phyloP scores from a whole-genome alignment of 2,329 filamentous ascomycete species.

The Ascochyta viciae-villosae region DNA sequence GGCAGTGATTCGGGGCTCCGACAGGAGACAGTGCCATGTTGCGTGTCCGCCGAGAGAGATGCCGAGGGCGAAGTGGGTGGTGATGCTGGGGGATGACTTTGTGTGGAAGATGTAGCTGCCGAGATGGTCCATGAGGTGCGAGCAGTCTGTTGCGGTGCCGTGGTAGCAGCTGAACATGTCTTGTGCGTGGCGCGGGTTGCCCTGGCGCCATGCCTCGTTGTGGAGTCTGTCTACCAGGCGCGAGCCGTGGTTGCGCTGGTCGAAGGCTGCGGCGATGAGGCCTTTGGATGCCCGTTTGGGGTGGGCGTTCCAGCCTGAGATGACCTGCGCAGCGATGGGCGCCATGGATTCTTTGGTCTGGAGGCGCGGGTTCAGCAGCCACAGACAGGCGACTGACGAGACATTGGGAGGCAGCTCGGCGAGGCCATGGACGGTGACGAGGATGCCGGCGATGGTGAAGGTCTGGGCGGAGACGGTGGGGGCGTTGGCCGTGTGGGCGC shows the following conservation, averaged over 20 bases:
- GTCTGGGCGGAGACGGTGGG: constrained; percentile 67
- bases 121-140: constrained; percentile 76
- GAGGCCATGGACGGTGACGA: constrained; percentile 82
- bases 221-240: constrained; percentile 70
- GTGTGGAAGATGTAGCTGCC: constrained; percentile 74
- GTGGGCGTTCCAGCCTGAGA: constrained; percentile 71
- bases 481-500: constrained; percentile 27
- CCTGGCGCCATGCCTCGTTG: constrained; percentile 80
- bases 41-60: constrained; percentile 88
- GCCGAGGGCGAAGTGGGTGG: constrained; percentile 77
- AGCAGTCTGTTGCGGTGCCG: constrained; percentile 77
- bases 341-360: constrained; percentile 76
- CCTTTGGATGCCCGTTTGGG: constrained; percentile 52
- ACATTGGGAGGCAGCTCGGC: constrained; percentile 69
- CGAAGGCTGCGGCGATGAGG: constrained; percentile 83
- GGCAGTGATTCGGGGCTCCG: constrained; percentile 78
- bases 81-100: constrained; percentile 52
- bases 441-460: constrained; percentile 77
- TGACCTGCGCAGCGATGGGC: constrained; percentile 71
- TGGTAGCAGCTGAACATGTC: constrained; percentile 88
- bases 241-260: constrained; percentile 90
- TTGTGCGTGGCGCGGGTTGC: constrained; percentile 81
- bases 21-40: constrained; percentile 82
- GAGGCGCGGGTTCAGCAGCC: constrained; percentile 85
- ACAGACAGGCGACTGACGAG: constrained; percentile 75